Conservation (phyloP, 805 yeast species). For the Candida railenensis region DNA sequence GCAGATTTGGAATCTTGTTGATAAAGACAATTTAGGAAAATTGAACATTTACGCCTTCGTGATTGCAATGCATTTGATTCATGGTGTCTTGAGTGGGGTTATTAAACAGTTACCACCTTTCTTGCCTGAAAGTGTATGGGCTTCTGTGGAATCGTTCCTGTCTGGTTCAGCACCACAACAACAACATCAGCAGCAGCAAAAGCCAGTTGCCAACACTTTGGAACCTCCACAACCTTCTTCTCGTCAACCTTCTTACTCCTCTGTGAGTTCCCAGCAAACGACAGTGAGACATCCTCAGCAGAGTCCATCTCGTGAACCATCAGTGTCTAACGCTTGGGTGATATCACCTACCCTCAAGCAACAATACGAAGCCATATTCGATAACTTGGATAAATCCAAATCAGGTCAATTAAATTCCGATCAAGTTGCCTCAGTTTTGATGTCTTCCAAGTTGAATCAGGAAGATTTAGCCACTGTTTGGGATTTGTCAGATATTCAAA, state of each 20-base stretch:
- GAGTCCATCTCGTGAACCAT: constrained; percentile 9
- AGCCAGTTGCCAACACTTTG: neutral
- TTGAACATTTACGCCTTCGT: constrained; percentile 75
- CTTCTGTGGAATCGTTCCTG: neutral
- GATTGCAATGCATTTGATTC: constrained; percentile 94
- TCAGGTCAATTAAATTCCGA: constrained; percentile 67
- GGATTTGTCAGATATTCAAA: constrained; percentile 91
- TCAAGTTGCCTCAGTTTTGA: constrained; percentile 84
- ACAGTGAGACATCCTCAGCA: constrained; percentile 29
- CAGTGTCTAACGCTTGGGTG: constrained; percentile 54
- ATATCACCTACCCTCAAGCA: constrained; percentile 66
- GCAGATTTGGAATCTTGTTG: constrained; percentile 87
- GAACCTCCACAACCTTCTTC: constrained; percentile 6
- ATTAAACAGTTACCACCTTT: constrained; percentile 54
- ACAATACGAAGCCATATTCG: constrained; percentile 79
- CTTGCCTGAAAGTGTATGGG: constrained; percentile 40
- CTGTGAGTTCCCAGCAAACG: constrained; percentile 34
- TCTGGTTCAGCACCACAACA: neutral
- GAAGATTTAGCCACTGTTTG: constrained; percentile 85
- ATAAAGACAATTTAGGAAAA: constrained; percentile 69
- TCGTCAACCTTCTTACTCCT: constrained; percentile 30
- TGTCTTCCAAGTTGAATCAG: constrained; percentile 83
- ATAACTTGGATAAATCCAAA: constrained; percentile 66
- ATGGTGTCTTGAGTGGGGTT: constrained; percentile 67
- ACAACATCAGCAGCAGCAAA: neutral